Base-by-base conservation (phyloP, 129 eudicot genomes). In the Deinandra increscens region DNA sequence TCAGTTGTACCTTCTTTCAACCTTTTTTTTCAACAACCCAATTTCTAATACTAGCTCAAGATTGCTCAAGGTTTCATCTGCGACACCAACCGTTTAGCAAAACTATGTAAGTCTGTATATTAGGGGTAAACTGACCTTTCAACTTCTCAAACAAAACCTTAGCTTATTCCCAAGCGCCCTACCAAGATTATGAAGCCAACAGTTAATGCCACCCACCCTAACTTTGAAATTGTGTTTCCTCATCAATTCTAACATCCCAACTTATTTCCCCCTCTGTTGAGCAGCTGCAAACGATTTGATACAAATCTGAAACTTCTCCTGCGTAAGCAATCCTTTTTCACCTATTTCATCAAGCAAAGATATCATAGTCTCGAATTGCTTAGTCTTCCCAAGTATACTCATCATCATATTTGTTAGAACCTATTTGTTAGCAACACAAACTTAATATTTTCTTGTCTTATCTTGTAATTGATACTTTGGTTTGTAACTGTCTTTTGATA, bases 271-370 rank as follows among this genome's bases (percentile, higher is more conserved):
- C 79, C 95, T 83, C 80, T 94, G 95, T 63, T 84, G 81, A 0
- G 87, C 95, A 48, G 88, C 83, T 14, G 88, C 93, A 79, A 89
- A 94, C 0, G 91, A 81, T 66, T 75, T 82, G 26, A 94, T 89
- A 41, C 88, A 82, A 33, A 87, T 85, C 66, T 48, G 72, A 79
- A 94, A 94, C 18, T 96, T 87, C 58, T 94, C 99, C 6, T 89
- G 49, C 0, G 84, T 88, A 15, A 94, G 82, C 60, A 94, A 59
- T 43, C 86, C 78, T 58, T 78, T 89, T 75, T 64, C 88, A 4
- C 99, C 99, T 84, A 94, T 94, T 80, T 94, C 99, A 62, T 89
- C 97, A 7, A 94, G 83, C 70, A 94, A 59, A 1, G 95, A 69
- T n/a, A 82, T 78, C 95, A 94, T 85, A 9, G 95, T 94, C 84